Evolutionary conservation across 23 red algal genomes (phyloP).

Genomic region (Agarophyton chilense): DNA sequence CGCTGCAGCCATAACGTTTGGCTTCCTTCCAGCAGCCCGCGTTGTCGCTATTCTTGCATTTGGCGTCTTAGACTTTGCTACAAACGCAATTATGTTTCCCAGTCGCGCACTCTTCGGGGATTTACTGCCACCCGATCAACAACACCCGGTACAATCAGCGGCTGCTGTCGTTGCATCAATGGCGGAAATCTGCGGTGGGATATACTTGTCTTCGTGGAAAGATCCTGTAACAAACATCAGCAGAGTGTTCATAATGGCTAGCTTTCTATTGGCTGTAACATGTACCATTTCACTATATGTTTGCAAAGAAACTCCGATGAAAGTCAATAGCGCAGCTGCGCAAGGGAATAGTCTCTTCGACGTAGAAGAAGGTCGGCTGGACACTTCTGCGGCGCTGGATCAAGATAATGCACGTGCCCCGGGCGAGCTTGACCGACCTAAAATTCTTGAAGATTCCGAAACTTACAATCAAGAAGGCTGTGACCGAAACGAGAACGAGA

Average conservation of each 20-base stretch:
- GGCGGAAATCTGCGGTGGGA: slow-evolving; percentile 70
- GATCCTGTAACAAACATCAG: slow-evolving; percentile 68
- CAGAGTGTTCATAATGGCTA: slow-evolving; percentile 45
- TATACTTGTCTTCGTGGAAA: slow-evolving; percentile 62
- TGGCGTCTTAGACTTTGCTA: slow-evolving; percentile 65
- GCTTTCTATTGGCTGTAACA: slow-evolving; percentile 32
- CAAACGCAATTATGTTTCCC: slow-evolving; percentile 78
- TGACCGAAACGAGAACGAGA: not conserved
- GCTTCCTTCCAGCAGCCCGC: slow-evolving; percentile 42
- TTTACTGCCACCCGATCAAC: slow-evolving; percentile 57
- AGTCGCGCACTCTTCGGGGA: slow-evolving; percentile 76
- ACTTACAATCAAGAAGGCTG: not conserved
- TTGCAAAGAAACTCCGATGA: slow-evolving; percentile 57
- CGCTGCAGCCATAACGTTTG: slow-evolving; percentile 28
- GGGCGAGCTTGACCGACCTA: not conserved
- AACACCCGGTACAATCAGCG: slow-evolving; percentile 66
- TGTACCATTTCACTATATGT: slow-evolving; percentile 48
- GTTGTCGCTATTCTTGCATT: slow-evolving; percentile 56
- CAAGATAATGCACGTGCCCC: not conserved
- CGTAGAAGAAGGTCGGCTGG: not conserved
- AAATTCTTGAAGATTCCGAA: not conserved
- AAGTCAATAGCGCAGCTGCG: not conserved
- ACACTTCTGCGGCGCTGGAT: not conserved
- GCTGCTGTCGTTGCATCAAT: slow-evolving; percentile 72
- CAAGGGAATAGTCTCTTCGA: not conserved